Percentiles rank a stretch among this genome's conserved stretches.
These are phyloP conservation scores for Pyrus communis DNA, from an alignment of 306 rosid genomes.

Conservation along the genomic window DNA sequence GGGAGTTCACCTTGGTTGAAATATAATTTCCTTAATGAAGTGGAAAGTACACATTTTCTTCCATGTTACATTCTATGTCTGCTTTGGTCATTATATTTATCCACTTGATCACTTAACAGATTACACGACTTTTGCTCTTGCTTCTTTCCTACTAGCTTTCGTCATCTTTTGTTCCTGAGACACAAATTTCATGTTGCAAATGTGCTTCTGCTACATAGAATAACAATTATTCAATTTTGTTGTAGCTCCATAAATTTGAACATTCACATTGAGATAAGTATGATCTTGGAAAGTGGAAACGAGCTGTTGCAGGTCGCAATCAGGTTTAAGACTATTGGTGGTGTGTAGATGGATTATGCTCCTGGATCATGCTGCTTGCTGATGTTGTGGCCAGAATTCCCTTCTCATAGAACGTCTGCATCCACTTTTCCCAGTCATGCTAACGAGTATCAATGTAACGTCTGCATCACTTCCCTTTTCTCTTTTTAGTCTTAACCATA, in stretches of 20 bases:
- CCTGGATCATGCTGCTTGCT: conserved; percentile 1
- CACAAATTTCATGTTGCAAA: neutral
- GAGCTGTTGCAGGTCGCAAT: neutral
- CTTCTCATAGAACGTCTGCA: neutral
- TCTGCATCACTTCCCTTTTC: neutral
- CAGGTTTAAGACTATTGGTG: neutral
- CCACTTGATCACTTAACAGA: neutral
- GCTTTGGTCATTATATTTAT: neutral
- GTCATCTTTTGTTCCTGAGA: neutral
- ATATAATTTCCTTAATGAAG: neutral
- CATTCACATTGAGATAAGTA: neutral
- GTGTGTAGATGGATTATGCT: conserved; percentile 1
- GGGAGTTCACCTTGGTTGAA: neutral
- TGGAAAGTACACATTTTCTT: neutral
- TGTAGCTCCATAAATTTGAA: neutral
- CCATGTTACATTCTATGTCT: neutral
- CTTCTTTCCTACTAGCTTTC: neutral
- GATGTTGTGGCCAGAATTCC: conserved; percentile 3
- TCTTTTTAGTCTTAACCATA: neutral
- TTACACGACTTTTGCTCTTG: neutral
- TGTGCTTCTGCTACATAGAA: neutral
- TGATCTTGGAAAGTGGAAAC: neutral
- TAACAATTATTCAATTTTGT: neutral
- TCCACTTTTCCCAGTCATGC: conserved; percentile 1
- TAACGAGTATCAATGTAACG: neutral